Conservation (phyloP, 1,139 yeast genomes). For the Debaryomyces udenii region DNA sequence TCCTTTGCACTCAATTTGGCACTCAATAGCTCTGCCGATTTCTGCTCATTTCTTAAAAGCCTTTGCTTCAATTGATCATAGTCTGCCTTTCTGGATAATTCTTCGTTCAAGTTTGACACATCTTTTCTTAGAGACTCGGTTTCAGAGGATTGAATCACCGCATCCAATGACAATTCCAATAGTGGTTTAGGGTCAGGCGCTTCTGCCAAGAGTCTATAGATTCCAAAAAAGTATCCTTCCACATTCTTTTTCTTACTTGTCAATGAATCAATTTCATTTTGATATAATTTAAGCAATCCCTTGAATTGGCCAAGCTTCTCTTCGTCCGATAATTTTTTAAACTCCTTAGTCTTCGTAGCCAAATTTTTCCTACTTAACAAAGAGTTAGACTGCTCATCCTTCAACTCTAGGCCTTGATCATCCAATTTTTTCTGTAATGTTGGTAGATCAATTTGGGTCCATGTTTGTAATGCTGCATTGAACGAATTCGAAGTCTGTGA, state of each 20-base stretch:
- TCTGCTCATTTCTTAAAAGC: slow-evolving; percentile 59
- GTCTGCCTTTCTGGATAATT: slow-evolving; percentile 69
- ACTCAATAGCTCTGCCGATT: slow-evolving; percentile 53
- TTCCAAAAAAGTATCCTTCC: slow-evolving; percentile 71
- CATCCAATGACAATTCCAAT: slow-evolving; percentile 69
- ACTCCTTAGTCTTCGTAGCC: slow-evolving; percentile 81
- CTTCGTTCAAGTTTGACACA: slow-evolving; percentile 58
- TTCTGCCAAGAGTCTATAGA: slow-evolving; percentile 78
- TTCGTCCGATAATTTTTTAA: slow-evolving; percentile 68
- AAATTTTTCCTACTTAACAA: slow-evolving; percentile 71
- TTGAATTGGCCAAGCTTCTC: slow-evolving; percentile 70
- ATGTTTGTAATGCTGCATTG: slow-evolving; percentile 61
- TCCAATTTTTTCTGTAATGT: slow-evolving; percentile 72
- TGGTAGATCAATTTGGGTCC: slow-evolving; percentile 77
- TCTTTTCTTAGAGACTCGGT: slow-evolving; percentile 55
- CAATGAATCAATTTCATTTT: slow-evolving; percentile 80
- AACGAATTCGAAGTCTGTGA: slow-evolving; percentile 7
- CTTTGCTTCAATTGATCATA: slow-evolving; percentile 74
- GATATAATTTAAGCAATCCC: slow-evolving; percentile 75
- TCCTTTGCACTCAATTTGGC: slow-evolving; percentile 58
- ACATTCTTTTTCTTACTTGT: slow-evolving; percentile 77
- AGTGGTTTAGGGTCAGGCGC: slow-evolving; percentile 93
- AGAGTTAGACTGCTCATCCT: slow-evolving; percentile 69
- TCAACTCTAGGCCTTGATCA: slow-evolving; percentile 71
- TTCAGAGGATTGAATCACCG: slow-evolving; percentile 63